Conservation (phyloP, 345 rosid genomes). For the Populus ilicifolia region DNA sequence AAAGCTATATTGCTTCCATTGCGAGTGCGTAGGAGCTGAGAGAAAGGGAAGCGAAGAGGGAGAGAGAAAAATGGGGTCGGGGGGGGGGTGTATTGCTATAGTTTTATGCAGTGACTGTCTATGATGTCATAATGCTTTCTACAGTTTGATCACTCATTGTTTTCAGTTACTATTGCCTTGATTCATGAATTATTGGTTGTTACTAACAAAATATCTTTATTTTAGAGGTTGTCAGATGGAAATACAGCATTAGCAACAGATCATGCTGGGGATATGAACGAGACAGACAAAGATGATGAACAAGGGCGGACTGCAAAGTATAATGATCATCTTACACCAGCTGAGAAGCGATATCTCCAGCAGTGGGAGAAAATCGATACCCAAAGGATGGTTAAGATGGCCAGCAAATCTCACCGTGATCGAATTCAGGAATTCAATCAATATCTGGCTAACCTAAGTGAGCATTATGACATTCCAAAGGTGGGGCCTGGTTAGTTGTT, state of each 20-base stretch:
- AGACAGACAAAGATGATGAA: constrained; percentile 29
- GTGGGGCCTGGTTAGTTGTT: constrained; percentile 65
- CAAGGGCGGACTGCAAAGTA: constrained; percentile 31
- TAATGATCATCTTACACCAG: constrained; percentile 55
- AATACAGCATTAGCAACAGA: constrained; percentile 9
- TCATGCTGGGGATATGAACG: constrained; percentile 26
- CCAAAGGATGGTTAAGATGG: constrained; percentile 59
- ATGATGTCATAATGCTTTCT: background rate
- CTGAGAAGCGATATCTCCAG: constrained; percentile 58
- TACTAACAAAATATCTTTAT: background rate
- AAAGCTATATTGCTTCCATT: too few species aligned
- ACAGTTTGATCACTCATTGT: background rate
- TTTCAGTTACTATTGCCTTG: background rate
- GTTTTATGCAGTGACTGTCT: background rate
- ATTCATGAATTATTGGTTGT: background rate
- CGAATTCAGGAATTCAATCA: constrained; percentile 79
- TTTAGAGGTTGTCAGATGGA: constrained; percentile 35
- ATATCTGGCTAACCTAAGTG: constrained; percentile 75
- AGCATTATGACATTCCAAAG: constrained; percentile 82
- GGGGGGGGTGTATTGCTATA: background rate
- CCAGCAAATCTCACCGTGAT: constrained; percentile 71
- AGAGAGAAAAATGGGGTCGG: background rate
- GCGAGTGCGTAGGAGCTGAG: background rate
- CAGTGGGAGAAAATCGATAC: constrained; percentile 56
- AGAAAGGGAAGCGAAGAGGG: background rate